Evolutionary conservation across 2,329 filamentous ascomycete genomes (phyloP).

Genomic region (Paraphoma chrysanthemicola): DNA sequence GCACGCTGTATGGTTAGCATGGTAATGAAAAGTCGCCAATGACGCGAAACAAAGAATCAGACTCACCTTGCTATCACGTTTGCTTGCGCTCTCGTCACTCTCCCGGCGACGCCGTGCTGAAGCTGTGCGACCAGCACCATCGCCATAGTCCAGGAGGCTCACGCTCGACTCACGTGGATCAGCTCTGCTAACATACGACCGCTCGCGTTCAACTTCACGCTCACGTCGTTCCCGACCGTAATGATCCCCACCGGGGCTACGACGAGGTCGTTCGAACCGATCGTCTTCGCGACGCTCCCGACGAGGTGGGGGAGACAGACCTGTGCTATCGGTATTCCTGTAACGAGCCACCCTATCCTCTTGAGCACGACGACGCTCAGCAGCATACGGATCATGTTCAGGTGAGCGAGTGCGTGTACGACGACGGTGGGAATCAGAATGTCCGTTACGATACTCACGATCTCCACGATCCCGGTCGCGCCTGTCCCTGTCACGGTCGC

Average conservation of each 20-base stretch:
- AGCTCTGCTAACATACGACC: constrained; percentile 78
- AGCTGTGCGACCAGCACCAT: constrained; percentile 60
- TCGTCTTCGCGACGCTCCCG: constrained; percentile 51
- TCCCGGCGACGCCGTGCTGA: constrained; percentile 75
- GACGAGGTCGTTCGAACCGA: constrained; percentile 59
- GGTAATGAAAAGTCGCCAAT: neutral
- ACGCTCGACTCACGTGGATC: constrained; percentile 76
- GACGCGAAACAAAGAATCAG: neutral
- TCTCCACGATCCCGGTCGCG: constrained; percentile 49
- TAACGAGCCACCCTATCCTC: constrained; percentile 94
- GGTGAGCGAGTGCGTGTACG: constrained; percentile 80
- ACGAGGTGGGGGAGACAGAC: constrained; percentile 60
- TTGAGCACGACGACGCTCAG: constrained; percentile 90
- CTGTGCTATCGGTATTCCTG: constrained; percentile 77
- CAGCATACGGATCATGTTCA: constrained; percentile 94
- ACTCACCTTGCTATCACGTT: constrained; percentile 53
- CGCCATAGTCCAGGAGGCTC: constrained; percentile 91
- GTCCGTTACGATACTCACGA: constrained; percentile 50
- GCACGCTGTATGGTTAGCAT: constrained; percentile 40
- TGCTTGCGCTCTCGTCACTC: constrained; percentile 63
- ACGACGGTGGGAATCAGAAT: constrained; percentile 49
- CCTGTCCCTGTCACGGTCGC: constrained; percentile 54
- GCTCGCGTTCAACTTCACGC: constrained; percentile 88
- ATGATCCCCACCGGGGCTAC: constrained; percentile 65
- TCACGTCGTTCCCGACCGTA: constrained; percentile 89